Conservation (phyloP, 495 filamentous ascomycete species). For the Lichenothelia convexa region DNA sequence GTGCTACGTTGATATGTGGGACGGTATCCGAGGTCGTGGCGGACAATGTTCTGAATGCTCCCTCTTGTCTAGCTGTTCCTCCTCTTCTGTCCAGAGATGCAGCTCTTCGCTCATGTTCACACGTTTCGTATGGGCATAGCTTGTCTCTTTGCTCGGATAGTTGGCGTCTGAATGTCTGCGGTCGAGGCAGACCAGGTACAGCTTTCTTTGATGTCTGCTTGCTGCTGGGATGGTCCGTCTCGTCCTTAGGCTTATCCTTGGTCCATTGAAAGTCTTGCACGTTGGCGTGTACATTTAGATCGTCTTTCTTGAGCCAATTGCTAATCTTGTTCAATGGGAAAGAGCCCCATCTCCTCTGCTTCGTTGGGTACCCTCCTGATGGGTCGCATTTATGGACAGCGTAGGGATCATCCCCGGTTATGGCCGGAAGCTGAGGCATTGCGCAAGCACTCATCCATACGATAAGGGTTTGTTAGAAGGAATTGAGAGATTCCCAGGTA, state of each 20-base stretch:
- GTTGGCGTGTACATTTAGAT: conserved; percentile 10
- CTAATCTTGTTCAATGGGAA: conserved; percentile 17
- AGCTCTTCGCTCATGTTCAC: conserved; percentile 44
- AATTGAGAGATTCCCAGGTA: too few species aligned
- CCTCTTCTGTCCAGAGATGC: conserved; percentile 52
- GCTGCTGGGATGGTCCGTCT: conserved; percentile 8
- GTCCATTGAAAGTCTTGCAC: not conserved
- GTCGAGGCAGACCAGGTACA: conserved; percentile 58
- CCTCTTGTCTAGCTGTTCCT: too few species aligned
- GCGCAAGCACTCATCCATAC: too few species aligned
- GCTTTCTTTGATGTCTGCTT: conserved; percentile 47
- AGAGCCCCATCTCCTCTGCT: conserved; percentile 11
- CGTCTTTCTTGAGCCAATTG: conserved; percentile 16
- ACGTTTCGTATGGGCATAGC: conserved; percentile 42
- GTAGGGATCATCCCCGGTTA: too few species aligned
- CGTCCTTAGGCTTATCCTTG: conserved; percentile 2
- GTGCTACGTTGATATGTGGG: conserved; percentile 1
- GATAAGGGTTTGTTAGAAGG: too few species aligned
- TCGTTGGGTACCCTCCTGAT: too few species aligned
- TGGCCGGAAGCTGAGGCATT: too few species aligned
- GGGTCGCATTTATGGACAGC: too few species aligned
- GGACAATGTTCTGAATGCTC: too few species aligned
- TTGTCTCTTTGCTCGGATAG: conserved; percentile 60
- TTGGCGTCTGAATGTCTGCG: conserved; percentile 62
- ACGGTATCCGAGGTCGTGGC: conserved; percentile 8